Base-by-base conservation (phyloP, 352 stramenopile genomes). In the Elongisporangium prolatum region DNA sequence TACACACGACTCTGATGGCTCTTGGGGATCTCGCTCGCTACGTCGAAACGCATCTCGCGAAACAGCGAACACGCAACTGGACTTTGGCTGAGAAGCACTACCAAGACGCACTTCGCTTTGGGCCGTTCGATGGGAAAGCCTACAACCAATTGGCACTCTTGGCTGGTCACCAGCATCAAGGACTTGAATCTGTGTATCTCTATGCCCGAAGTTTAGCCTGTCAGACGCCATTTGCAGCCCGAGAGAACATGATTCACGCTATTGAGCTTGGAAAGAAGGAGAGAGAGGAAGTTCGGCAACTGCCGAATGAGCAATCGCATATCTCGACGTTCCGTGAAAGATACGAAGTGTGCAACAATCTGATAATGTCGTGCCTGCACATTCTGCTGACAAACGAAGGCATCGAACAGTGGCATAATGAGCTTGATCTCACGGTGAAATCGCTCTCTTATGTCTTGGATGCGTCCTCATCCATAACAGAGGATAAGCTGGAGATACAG, bases 101-200 rank as follows among this genome's bases (percentile, higher is more conserved):
- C 54, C 64, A 71, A 3, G 24, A 60, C 21, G 77, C 77, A 3
- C 56, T 79, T 8, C 17, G 57, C 50, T 59, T 81, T n/a, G 55
- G 65, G 5, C 77, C 77, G 34, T 69, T 61, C 0, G 82, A 70
- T 53, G 77, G 77, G 0, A 85, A 84, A 55, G 75, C 77, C 34
- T 87, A 80, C 67, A 87, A 87, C 60, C 77, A 87, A 52, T 57
- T 87, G 38, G 77, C 75, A 21, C 50, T 87, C 2, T 38, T 85
- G 16, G 68, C 77, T 22, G 59, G 75, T n/a, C 54, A 67, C 14
- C 54, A 80, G 24, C 54, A 56, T 0, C 67, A 81, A 13, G 44
- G 64, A 5, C 24, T 86, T 11, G 53, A 75, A 20, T 66, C 73
- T 0, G 63, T 72, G 5, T 87, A 84, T 44, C 8, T 84, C 24